phyloP scores from a whole-genome alignment of 345 rosid species.

The Salix caprea region DNA sequence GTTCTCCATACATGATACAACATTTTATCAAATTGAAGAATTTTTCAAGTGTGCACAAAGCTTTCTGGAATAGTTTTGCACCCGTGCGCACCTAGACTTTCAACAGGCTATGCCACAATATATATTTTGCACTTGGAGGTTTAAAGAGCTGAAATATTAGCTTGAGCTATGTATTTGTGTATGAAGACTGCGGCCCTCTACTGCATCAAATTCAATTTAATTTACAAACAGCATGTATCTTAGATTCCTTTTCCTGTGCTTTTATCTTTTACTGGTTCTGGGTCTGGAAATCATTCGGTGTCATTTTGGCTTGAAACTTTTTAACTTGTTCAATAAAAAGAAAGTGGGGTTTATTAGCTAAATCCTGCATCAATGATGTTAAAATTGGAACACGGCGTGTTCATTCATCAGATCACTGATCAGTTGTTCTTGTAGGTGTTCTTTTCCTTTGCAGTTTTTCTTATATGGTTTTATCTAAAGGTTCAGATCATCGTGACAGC shows the following conservation, averaged over 20 bases:
- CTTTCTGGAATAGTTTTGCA: not conserved
- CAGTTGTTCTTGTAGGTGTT: not conserved
- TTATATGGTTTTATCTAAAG: not conserved
- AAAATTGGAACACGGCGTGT: not conserved
- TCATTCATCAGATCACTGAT: not conserved
- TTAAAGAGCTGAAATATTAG: no score
- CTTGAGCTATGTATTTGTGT: no score
- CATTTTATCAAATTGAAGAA: not conserved
- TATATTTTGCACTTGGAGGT: no score
- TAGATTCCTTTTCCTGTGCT: not conserved
- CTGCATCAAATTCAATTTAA: no score
- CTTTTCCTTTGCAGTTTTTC: not conserved
- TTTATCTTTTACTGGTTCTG: not conserved
- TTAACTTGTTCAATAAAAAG: not conserved
- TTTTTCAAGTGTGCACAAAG: not conserved
- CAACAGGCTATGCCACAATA: no score
- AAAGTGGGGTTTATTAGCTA: not conserved
- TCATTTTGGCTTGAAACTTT: not conserved
- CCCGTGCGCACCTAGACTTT: no score
- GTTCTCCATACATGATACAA: not conserved
- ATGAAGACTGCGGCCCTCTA: no score
- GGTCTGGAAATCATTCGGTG: not conserved
- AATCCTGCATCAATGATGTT: not conserved
- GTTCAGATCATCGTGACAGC: not conserved
- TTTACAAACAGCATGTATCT: not conserved